Evolutionary conservation across 2,329 filamentous ascomycete species (phyloP), one percentile per base, ranked within the genome.

Genomic region (Cladosporium sp.): DNA sequence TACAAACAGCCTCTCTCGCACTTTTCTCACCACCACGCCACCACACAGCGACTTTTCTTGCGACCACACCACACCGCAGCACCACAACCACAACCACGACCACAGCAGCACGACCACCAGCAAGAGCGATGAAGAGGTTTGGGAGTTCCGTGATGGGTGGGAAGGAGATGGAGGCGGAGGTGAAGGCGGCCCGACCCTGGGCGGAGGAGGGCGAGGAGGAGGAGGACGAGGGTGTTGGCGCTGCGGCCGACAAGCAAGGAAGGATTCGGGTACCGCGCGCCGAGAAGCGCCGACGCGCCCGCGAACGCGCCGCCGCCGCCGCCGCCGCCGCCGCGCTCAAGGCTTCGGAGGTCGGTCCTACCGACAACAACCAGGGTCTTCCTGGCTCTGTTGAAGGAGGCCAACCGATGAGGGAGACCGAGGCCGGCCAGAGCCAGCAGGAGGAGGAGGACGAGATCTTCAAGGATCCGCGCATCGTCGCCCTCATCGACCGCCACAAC

Each of bases 361-460:
- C 10, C 55, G n/a, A 34, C 30, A 21, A 36, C 57, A 59, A 59
- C 57, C 57, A 59, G 57, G 57, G 57, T 59, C 21, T 30, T 59
- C 57, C 57, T 59, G 57, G 34, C 57, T 59, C 57, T 59, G 55
- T 21, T 21, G n/a, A 38, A 24, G n/a, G 18, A 34, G 24, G n/a
- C 55, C 28, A 14, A 30, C n/a, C 28, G 52, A 55, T 55, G 52
- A 55, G 7, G 28, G 52, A 55, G 32, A 3, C 41, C 14, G 57
- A 41, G 34, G 38, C 36, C 36, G 57, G 57, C 57, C 57, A 47
- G 34, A 21, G 57, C 57, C 57, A 38, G 14, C 57, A 59, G 24
- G 57, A 59, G 7, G 38, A 41, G 21, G 57, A 24, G 12, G 57
- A 59, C 38, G 57, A 14, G 12, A 38, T 58, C 55, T 30, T 24